Percentiles rank a stretch among this genome's conserved stretches.
phyloP scores from a whole-genome alignment of 768 basidiomycete genomes.

The Thelephora ganbajun region DNA sequence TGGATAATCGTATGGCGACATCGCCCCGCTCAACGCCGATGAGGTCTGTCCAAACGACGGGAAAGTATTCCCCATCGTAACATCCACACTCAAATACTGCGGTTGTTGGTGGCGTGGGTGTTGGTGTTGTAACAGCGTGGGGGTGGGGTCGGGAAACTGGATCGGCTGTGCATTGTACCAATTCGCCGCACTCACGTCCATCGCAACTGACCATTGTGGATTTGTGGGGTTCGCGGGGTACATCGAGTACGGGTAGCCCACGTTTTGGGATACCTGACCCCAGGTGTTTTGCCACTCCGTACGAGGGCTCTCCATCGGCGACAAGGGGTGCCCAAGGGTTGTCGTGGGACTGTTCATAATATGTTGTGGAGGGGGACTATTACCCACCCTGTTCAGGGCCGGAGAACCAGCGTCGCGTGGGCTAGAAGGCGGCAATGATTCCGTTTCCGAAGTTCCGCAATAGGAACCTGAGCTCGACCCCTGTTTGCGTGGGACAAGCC shows the following conservation, averaged over 20 bases:
- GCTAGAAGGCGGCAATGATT: constrained; percentile 25
- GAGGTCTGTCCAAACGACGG: not conserved
- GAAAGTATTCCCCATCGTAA: no score
- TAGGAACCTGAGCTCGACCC: constrained; percentile 24
- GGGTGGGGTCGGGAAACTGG: not conserved
- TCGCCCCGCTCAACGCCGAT: not conserved
- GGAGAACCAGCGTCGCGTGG: constrained; percentile 9
- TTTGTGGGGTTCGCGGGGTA: not conserved
- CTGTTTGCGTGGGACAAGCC: constrained; percentile 39
- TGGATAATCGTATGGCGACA: not conserved
- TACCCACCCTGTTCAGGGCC: not conserved
- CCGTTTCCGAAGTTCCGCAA: constrained; percentile 1
- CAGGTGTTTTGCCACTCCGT: not conserved
- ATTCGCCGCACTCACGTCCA: not conserved
- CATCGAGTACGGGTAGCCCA: not conserved
- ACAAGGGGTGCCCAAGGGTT: no score
- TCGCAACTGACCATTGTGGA: not conserved
- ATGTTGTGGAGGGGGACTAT: not conserved
- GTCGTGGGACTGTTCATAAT: not conserved
- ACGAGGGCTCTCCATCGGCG: not conserved
- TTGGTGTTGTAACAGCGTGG: not conserved
- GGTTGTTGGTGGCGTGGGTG: not conserved
- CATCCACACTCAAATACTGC: not conserved
- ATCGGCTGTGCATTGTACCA: not conserved
- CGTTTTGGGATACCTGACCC: not conserved